A percentile compares a stretch with the other conserved stretches of the same genome.
Conservation (phyloP, 2,329 filamentous ascomycete species). For the Alternaria arbusti region DNA sequence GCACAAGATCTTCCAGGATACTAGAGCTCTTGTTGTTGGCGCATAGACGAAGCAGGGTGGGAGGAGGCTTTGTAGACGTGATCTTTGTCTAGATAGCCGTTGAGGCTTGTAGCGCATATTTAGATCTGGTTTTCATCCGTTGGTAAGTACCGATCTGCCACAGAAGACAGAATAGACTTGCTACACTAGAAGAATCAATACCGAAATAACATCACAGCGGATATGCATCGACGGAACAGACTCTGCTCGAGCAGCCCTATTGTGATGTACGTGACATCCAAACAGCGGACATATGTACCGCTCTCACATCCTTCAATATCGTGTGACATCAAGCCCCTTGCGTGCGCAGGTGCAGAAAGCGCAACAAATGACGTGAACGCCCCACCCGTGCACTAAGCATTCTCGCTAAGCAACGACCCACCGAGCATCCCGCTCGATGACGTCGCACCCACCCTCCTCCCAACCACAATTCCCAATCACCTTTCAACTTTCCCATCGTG, state of each 20-base stretch:
- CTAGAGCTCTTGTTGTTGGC: background rate
- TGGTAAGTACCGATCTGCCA: background rate
- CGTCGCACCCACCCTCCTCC: background rate
- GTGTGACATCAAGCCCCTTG: background rate
- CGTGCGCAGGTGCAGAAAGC: background rate
- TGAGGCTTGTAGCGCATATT: background rate
- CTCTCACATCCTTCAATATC: background rate
- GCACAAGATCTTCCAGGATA: background rate
- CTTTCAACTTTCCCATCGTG: background rate
- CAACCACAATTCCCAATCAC: slow-evolving; percentile 2
- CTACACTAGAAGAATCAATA: too few species aligned
- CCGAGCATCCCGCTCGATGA: background rate
- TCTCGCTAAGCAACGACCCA: slow-evolving; percentile 3
- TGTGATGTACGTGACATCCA: background rate
- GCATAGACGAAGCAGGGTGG: background rate
- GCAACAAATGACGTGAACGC: slow-evolving; percentile 7
- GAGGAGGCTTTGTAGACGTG: background rate
- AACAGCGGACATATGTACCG: background rate
- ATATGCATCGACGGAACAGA: background rate
- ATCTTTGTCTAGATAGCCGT: background rate
- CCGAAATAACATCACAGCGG: background rate
- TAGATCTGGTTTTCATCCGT: background rate
- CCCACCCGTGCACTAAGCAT: slow-evolving; percentile 6
- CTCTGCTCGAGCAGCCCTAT: background rate
- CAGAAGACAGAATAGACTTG: background rate